Conservation (phyloP, 345 rosid genomes). For the thale cress (Arabidopsis thaliana) region DNA sequence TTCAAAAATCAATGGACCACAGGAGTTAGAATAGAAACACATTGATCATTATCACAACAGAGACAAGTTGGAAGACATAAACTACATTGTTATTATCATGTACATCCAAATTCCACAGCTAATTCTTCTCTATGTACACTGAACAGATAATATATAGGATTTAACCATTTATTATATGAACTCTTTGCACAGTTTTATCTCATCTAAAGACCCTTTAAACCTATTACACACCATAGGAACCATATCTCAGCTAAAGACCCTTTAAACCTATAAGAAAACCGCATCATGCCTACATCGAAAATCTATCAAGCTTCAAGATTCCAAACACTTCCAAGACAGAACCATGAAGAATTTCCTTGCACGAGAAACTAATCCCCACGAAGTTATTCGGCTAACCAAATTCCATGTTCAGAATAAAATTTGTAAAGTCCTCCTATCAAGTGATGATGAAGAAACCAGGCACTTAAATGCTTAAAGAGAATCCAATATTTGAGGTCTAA, state of each 20-base stretch:
- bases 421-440: neutral
- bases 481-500: slow-evolving; percentile 1
- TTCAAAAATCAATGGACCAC: slow-evolving; percentile 19
- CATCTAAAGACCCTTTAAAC: neutral
- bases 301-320: neutral
- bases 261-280: neutral
- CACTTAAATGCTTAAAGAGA: neutral
- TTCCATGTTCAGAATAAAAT: neutral
- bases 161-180: neutral
- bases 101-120: slow-evolving; percentile 1
- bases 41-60: neutral
- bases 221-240: neutral
- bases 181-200: neutral
- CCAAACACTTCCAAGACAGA: slow-evolving; percentile 12
- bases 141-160: neutral
- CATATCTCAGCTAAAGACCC: neutral
- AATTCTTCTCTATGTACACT: neutral
- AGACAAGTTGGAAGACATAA: neutral
- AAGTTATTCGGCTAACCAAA: neutral
- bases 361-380: neutral
- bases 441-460: neutral
- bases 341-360: neutral
- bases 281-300: neutral
- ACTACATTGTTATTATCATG: neutral
- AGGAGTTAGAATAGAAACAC: slow-evolving; percentile 6